phyloP scores from a whole-genome alignment of 345 rosid species.

The Raphanus raphanistrum region DNA sequence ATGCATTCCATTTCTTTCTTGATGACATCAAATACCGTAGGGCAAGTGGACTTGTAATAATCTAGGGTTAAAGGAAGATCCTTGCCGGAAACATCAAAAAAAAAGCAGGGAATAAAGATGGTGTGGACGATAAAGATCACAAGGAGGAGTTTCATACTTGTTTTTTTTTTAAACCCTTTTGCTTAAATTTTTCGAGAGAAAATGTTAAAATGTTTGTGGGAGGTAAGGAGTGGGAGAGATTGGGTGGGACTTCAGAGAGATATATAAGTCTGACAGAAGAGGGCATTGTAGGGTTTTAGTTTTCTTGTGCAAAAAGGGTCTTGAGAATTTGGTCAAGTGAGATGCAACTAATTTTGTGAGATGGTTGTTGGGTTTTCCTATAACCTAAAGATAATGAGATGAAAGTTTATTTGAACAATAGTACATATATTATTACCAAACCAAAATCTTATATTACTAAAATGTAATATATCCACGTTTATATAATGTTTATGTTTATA shows the following conservation, averaged over 20 bases:
- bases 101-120: constrained; percentile 24
- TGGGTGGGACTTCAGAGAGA: constrained; percentile 27
- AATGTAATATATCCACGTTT: background rate
- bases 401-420: background rate
- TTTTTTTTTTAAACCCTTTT: constrained; percentile 17
- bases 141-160: constrained; percentile 28
- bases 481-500: background rate
- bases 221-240: constrained; percentile 14
- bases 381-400: constrained; percentile 14
- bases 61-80: constrained; percentile 59
- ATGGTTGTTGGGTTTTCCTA: constrained; percentile 41
- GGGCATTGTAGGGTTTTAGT: constrained; percentile 9
- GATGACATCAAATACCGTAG: constrained; percentile 60
- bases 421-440: background rate
- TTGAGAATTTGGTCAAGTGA: constrained; percentile 35
- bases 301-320: constrained; percentile 36
- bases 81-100: constrained; percentile 34
- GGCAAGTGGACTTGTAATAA: constrained; percentile 74
- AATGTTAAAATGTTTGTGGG: background rate
- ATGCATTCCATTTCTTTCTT: constrained; percentile 91
- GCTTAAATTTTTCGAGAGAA: background rate
- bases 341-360: constrained; percentile 40
- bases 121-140: constrained; percentile 33
- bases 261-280: constrained; percentile 28
- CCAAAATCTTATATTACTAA: background rate